These are phyloP conservation scores for Cupressus sempervirens DNA, from an alignment of 75 land plant genomes.

Conservation along the genomic window DNA sequence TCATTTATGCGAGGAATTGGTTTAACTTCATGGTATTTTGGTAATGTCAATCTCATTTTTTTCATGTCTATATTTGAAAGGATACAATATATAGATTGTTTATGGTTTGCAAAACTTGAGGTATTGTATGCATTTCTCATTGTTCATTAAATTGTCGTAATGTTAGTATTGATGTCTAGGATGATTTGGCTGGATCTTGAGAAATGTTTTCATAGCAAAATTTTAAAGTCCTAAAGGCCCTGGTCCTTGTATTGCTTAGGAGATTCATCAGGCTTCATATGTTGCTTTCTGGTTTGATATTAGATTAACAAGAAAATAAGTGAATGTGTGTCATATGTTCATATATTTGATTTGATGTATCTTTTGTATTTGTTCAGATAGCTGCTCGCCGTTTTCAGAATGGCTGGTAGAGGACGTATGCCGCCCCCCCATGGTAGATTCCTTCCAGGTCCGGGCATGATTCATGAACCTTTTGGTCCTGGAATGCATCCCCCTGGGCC, in stretches of 20 bases:
- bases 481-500: conserved; percentile 35
- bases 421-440: conserved; percentile 41
- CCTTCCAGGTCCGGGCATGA: conserved; percentile 35
- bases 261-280: neutral
- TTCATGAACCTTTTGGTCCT: conserved; percentile 48
- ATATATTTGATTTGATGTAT: neutral
- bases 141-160: too few relatives aligned
- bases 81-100: too few relatives aligned
- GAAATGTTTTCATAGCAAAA: neutral
- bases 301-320: neutral
- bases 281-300: neutral
- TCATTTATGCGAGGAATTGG: too few relatives aligned
- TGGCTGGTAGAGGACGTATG: conserved; percentile 53
- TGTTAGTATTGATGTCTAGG: neutral
- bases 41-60: too few relatives aligned
- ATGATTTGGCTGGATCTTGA: neutral
- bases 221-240: neutral
- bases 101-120: neutral
- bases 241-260: neutral
- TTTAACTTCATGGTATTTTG: too few relatives aligned
- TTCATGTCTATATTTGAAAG: too few relatives aligned
- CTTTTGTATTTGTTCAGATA: conserved; percentile 1
- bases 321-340: neutral
- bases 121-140: neutral
- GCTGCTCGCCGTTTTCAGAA: neutral